Evolutionary conservation across 441 rosid species (phyloP), one percentile per base, ranked within the genome.

Genomic region (Erodium moschatum): DNA sequence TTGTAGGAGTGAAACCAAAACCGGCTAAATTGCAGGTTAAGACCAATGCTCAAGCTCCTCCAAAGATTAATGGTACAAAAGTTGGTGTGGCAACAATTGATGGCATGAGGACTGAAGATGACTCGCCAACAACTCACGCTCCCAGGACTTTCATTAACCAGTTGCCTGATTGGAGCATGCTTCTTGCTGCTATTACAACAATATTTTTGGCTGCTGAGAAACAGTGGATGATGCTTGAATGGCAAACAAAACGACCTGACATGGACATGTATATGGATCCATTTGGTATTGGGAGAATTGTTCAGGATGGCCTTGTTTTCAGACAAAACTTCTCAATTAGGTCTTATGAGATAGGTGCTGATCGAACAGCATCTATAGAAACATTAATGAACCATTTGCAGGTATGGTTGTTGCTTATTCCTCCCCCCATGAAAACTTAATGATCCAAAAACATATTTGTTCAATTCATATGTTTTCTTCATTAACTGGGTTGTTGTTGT

Each of bases 201-300:
- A 74, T 91, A 61, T 94, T 94, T 79, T 79, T 94, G 86, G 99
- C 99, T 0, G 99, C 97, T 6, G 99, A 94, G 83, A 94, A 94
- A 78, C 99, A 94, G 81, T 94, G 97, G 97, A 94, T 84, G 97
- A 94, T 91, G 97, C 94, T 94, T 67, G 97, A 94, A 62, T 90
- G 97, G 97, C 91, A 94, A 80, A 96, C 97, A 0, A 87, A 84
- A 73, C 85, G 97, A 44, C 31, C 96, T 15, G 99, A 94, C 72
- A 42, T 42, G n/a, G 48, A 42, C 13, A 81, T 90, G 96, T 80
- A 88, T 9, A 78, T 84, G 50, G 96, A 94, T 69, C 96, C 96
- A 0, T 90, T 88, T 35, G 96, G 92, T 29, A 62, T 90, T 9
- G 99, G 97, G 65, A 88, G 83, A 73, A 86, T 94, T 21, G 97